These are phyloP conservation scores for Fusarium brachygibbosum DNA, from an alignment of 2,329 filamentous ascomycete species.

Conservation along the genomic window DNA sequence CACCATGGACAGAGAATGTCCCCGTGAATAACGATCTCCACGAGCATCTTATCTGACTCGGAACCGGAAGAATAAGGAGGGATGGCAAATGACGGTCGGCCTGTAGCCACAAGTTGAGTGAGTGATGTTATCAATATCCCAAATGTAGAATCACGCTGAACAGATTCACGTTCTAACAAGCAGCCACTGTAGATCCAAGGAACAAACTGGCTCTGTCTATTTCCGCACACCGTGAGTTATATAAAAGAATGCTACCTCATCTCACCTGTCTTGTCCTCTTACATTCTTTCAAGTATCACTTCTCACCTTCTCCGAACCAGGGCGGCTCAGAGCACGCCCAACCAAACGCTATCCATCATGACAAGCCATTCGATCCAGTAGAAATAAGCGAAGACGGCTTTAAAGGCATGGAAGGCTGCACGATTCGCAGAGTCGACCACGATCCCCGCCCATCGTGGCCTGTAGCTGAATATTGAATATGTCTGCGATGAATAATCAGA, in stretches of 20 bases:
- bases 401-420: neutral
- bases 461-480: conserved; percentile 47
- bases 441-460: conserved; percentile 22
- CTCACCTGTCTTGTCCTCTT: neutral
- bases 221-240: conserved; percentile 7
- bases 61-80: neutral
- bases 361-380: conserved; percentile 6
- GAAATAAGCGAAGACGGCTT: neutral
- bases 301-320: conserved; percentile 12
- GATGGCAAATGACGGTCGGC: neutral
- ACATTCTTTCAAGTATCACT: neutral
- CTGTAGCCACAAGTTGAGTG: neutral
- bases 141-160: conserved; percentile 2
- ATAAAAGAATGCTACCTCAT: conserved; percentile 13
- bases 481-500: conserved; percentile 51
- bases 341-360: conserved; percentile 15
- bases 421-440: conserved; percentile 15
- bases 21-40: conserved; percentile 61
- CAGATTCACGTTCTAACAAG: conserved; percentile 3
- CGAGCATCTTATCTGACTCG: conserved; percentile 26
- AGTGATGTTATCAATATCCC: neutral
- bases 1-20: conserved; percentile 68
- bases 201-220: neutral
- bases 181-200: conserved; percentile 15
- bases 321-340: conserved; percentile 17